Conservation (phyloP, 2,329 filamentous ascomycete genomes). For the Arthrobotrys sphaeroides region DNA sequence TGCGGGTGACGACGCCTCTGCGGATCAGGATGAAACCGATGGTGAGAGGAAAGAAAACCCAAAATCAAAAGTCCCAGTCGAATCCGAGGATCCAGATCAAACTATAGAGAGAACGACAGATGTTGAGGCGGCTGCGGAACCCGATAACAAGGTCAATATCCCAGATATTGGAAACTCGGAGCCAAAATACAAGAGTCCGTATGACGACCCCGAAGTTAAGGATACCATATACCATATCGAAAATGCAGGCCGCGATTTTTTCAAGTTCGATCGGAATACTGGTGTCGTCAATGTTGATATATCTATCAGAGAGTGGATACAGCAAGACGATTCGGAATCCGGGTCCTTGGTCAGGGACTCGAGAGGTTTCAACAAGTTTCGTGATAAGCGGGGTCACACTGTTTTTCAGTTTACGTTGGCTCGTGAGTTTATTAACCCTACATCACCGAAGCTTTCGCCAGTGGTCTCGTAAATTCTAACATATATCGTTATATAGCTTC, state of each 20-base stretch:
- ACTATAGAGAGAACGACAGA: not conserved
- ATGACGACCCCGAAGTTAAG: constrained; percentile 29
- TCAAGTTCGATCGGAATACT: constrained; percentile 26
- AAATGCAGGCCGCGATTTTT: constrained; percentile 33
- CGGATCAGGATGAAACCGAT: not conserved
- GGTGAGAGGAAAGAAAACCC: not conserved
- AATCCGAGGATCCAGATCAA: too few species aligned
- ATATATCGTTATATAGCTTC: not conserved
- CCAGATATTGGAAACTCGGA: not conserved
- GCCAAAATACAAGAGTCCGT: constrained; percentile 6
- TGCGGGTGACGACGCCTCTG: not conserved
- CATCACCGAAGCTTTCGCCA: not conserved
- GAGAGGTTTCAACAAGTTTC: constrained; percentile 23
- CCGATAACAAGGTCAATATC: not conserved
- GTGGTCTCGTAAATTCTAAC: not conserved
- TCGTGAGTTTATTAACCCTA: constrained; percentile 11
- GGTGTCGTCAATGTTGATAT: constrained; percentile 20
- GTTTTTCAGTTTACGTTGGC: constrained; percentile 28
- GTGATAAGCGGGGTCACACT: constrained; percentile 18
- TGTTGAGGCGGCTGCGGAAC: not conserved
- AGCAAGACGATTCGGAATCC: not conserved
- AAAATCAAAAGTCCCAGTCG: not conserved
- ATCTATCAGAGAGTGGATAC: constrained; percentile 33
- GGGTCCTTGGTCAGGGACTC: not conserved
- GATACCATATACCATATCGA: constrained; percentile 35